A percentile compares a stretch with the other conserved stretches of the same genome.
phyloP scores from a whole-genome alignment of 768 basidiomycete genomes.

The Leccinum boreale region DNA sequence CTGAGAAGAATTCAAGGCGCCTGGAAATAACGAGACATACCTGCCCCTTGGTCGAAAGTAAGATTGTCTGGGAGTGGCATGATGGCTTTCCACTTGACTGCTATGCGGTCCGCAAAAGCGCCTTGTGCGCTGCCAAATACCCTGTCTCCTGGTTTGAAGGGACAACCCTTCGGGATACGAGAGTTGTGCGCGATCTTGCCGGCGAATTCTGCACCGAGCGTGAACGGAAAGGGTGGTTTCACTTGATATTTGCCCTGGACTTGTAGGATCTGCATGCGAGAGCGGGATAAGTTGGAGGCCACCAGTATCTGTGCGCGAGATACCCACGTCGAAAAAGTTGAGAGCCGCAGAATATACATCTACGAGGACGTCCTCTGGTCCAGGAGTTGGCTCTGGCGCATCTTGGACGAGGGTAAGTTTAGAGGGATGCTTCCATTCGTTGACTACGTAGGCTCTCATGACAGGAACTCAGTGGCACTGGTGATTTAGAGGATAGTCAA shows the following conservation, averaged over 20 bases:
- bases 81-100: slow-evolving; percentile 47
- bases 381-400: slow-evolving; percentile 54
- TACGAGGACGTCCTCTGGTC: slow-evolving; percentile 58
- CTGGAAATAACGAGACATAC: slow-evolving; percentile 35
- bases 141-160: slow-evolving; percentile 76
- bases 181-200: slow-evolving; percentile 69
- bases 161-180: slow-evolving; percentile 76
- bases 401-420: slow-evolving; percentile 52
- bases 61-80: slow-evolving; percentile 71
- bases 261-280: slow-evolving; percentile 62
- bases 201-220: slow-evolving; percentile 82
- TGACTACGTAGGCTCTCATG: slow-evolving; percentile 81
- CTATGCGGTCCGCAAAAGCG: slow-evolving; percentile 74
- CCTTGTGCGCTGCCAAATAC: slow-evolving; percentile 86
- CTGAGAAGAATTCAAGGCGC: background rate
- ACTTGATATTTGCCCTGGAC: slow-evolving; percentile 86
- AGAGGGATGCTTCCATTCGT: slow-evolving; percentile 65
- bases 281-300: background rate
- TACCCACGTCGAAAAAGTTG: slow-evolving; percentile 71
- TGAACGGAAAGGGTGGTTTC: slow-evolving; percentile 83
- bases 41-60: slow-evolving; percentile 83
- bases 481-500: background rate
- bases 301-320: slow-evolving; percentile 11
- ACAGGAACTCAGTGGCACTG: background rate
- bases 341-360: slow-evolving; percentile 74